phyloP scores from a whole-genome alignment of 129 eudicot genomes.

The Oenanthe sinensis region DNA sequence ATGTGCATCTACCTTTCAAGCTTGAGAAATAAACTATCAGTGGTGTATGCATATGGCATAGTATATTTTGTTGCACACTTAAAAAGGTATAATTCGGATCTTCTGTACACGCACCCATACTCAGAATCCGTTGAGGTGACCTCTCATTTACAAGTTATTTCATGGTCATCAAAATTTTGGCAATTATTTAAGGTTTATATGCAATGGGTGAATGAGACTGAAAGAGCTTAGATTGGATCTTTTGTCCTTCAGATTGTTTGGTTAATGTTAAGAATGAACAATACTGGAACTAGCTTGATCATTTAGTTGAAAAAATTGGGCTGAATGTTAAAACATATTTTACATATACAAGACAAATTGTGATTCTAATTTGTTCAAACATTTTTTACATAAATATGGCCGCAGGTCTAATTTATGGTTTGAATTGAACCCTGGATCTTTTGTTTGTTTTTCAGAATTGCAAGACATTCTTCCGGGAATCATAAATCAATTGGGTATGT shows the following conservation, averaged over 20 bases:
- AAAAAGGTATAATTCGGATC: not conserved
- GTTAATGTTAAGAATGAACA: not conserved
- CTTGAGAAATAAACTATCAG: not conserved
- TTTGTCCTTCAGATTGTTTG: no score
- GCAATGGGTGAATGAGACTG: not conserved
- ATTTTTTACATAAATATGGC: no score
- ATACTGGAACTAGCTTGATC: not conserved
- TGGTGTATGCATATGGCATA: not conserved
- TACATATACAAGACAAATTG: not conserved
- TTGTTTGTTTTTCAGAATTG: not conserved
- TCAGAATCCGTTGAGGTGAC: not conserved
- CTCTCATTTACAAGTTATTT: not conserved
- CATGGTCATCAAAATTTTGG: not conserved
- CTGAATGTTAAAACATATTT: not conserved
- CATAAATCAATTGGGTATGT: conserved; percentile 3
- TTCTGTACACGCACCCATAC: not conserved
- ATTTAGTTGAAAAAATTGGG: not conserved
- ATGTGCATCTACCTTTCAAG: not conserved
- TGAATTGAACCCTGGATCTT: not conserved
- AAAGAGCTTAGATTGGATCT: not conserved
- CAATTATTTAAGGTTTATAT: not conserved
- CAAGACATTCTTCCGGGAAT: conserved; percentile 8
- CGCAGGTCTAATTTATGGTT: no score
- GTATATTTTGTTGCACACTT: not conserved
- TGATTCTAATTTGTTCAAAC: not conserved